Base-by-base conservation (phyloP, 257 asterid species). In the Apocynum venetum region DNA sequence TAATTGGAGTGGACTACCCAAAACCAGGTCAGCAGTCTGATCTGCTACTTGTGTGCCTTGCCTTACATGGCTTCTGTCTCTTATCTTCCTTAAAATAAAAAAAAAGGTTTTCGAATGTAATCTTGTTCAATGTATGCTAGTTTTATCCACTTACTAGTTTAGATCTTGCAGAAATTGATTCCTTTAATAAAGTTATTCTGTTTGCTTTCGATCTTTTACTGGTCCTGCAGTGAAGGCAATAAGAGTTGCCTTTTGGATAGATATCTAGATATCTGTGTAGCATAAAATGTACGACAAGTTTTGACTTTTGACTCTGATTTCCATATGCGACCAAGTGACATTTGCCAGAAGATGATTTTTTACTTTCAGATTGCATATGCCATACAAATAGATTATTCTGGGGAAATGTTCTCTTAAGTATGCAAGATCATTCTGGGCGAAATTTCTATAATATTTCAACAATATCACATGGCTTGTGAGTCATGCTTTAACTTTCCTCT, bases 1-100 rank as follows among this genome's bases (percentile, higher is more conserved):
- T 95, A 61, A 78, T 91, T 35, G 99, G 98, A 71, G 81, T 90
- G 83, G 98, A 95, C 87, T 95, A 95, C 85, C 99, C 99, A 75
- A 90, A 90, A 80, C 99, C 99, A 87, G 98, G 99, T 95, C 49
- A 76, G 72, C 74, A 59, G 19, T 84, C 59, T 77, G 13, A 44
- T 44, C n/a, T 11, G 10, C 17, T 3, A n/a, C 53, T 19, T 5
- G 13, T 44, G 40, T 65, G 46, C 20, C 8, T 71, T 47, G 19
- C 72, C 67, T 49, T 11, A 52, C 40, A 64, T 9, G 56, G 44
- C 46, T 44, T 20, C 19, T 77, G 11, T 13, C 76, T 56, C 1
- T 1, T 41, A 11, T 9, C n/a, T 12, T 4, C 4, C 11, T 77
- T 25, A 25, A 25, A 25, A 25, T 25, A 25, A 25, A 25, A 25